Conservation (phyloP, 345 rosid species). For the Hibiscus mutabilis region DNA sequence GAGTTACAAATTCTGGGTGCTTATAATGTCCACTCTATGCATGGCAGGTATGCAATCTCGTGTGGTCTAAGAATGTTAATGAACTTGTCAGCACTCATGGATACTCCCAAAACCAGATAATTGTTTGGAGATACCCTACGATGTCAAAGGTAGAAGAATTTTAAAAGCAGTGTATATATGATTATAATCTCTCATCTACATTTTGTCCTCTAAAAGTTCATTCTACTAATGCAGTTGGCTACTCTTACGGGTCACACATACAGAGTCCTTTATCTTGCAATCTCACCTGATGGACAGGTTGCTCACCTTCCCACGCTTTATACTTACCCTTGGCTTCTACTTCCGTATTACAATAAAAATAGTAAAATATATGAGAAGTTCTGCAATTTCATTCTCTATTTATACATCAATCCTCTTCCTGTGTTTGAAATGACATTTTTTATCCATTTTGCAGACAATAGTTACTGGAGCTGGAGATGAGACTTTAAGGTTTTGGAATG, state of each 20-base stretch:
- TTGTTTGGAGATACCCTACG: constrained; percentile 95
- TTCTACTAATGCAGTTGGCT: constrained; percentile 59
- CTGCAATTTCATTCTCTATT: background rate
- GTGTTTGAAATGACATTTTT: background rate
- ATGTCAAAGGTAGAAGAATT: constrained; percentile 76
- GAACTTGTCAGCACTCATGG: constrained; percentile 99
- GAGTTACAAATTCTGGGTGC: background rate
- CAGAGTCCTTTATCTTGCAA: constrained; percentile 96
- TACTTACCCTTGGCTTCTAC: background rate
- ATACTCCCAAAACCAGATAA: constrained; percentile 95
- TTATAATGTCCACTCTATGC: constrained; percentile 1
- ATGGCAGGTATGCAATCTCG: constrained; percentile 89
- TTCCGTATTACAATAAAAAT: background rate
- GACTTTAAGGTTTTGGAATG: constrained; percentile 94
- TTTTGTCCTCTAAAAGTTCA: background rate
- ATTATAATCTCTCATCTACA: background rate
- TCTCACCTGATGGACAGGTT: constrained; percentile 99
- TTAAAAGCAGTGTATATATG: background rate
- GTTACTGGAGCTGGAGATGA: constrained; percentile 99
- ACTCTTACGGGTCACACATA: constrained; percentile 92
- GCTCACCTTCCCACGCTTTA: background rate
- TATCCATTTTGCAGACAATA: constrained; percentile 49
- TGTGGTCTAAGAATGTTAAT: constrained; percentile 96
- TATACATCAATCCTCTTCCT: background rate
- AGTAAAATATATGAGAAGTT: background rate